Evolutionary conservation across 179 eudicot species (phyloP).

Genomic region (Pouteria campechiana): DNA sequence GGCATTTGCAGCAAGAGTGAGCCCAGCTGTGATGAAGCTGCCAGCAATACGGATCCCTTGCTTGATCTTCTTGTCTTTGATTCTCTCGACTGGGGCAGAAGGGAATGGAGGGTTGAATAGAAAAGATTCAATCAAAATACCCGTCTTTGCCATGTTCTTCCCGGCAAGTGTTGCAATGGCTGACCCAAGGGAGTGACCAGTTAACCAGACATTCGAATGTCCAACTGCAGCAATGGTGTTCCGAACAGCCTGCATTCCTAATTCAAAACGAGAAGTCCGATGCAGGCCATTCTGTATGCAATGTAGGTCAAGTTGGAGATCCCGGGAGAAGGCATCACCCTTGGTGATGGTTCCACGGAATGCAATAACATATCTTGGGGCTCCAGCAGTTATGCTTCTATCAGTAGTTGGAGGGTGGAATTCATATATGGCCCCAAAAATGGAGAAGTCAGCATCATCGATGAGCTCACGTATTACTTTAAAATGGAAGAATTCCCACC

Average conservation of each 20-base stretch:
- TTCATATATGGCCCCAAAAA: constrained; percentile 77
- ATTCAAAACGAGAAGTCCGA: constrained; percentile 57
- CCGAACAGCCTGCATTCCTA: constrained; percentile 63
- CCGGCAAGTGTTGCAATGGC: constrained; percentile 86
- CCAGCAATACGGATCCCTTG: constrained; percentile 84
- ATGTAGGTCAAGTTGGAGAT: constrained; percentile 65
- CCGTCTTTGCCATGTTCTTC: constrained; percentile 60
- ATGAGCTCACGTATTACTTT: constrained; percentile 40
- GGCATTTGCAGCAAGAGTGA: constrained; percentile 61
- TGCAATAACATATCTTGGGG: constrained; percentile 58
- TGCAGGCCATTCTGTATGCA: constrained; percentile 64
- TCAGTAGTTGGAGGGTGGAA: constrained; percentile 25
- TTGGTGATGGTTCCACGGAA: constrained; percentile 84
- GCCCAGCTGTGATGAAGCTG: constrained; percentile 80
- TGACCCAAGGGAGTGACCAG: constrained; percentile 92
- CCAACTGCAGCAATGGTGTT: constrained; percentile 57
- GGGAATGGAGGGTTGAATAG: constrained; percentile 84
- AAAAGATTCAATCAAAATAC: constrained; percentile 48
- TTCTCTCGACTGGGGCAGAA: constrained; percentile 74
- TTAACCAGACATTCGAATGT: constrained; percentile 46
- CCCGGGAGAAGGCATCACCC: constrained; percentile 61
- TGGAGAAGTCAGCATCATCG: constrained; percentile 65
- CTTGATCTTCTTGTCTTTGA: constrained; percentile 64
- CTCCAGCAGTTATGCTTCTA: no score
- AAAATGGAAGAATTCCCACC: constrained; percentile 79